Evolutionary conservation across 2,329 filamentous ascomycete genomes (phyloP).

Genomic region (Venturia oleaginea): DNA sequence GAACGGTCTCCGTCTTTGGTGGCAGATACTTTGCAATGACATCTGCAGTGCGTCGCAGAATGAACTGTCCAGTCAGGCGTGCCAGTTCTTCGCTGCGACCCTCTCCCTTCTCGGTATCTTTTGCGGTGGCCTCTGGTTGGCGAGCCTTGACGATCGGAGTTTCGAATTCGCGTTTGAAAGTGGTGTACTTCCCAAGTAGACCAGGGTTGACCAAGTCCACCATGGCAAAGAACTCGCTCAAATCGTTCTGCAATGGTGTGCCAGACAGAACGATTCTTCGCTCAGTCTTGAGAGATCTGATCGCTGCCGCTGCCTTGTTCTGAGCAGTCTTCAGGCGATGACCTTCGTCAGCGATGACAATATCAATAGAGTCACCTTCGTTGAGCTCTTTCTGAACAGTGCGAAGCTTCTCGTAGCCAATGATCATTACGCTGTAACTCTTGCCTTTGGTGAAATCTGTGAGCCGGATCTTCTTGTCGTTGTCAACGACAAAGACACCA

Average conservation of each 20-base stretch:
- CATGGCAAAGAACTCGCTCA: conserved; percentile 58
- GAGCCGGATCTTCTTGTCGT: conserved; percentile 50
- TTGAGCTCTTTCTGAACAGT: conserved; percentile 57
- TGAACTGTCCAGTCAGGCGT: conserved; percentile 52
- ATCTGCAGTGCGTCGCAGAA: conserved; percentile 56
- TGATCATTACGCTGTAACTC: conserved; percentile 62
- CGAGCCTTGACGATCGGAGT: conserved; percentile 53
- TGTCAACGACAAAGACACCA: conserved; percentile 57
- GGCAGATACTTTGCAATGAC: conserved; percentile 58
- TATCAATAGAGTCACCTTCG: conserved; percentile 51
- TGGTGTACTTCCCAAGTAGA: conserved; percentile 51
- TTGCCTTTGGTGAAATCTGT: conserved; percentile 61
- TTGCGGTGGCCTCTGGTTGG: conserved; percentile 52
- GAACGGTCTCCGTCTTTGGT: conserved; percentile 57
- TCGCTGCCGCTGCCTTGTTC: conserved; percentile 58
- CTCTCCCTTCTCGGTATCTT: conserved; percentile 56
- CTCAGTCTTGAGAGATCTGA: conserved; percentile 53
- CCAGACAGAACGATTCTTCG: conserved; percentile 56
- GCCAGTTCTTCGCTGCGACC: conserved; percentile 52
- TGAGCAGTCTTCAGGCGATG: conserved; percentile 59
- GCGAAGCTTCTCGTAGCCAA: conserved; percentile 63
- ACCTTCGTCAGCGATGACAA: conserved; percentile 61
- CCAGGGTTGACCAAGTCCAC: conserved; percentile 63
- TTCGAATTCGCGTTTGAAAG: conserved; percentile 57
- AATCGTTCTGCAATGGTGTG: conserved; percentile 60